Evolutionary conservation across 2,329 filamentous ascomycete species (phyloP).

Genomic region (Ceratocystis destructans): DNA sequence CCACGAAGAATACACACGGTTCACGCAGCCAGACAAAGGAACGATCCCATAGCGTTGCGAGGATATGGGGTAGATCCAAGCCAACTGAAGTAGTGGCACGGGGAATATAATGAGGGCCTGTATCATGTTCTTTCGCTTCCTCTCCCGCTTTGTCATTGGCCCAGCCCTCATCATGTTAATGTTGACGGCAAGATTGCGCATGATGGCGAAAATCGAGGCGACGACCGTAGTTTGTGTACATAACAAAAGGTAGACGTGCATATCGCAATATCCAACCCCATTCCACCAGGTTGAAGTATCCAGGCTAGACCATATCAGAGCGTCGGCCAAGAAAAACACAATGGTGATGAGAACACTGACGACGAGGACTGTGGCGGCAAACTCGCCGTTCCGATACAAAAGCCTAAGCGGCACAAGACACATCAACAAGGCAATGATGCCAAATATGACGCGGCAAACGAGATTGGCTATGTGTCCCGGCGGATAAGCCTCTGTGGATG

Average conservation of each 20-base stretch:
- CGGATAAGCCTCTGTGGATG: slow-evolving; percentile 23
- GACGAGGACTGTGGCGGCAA: slow-evolving; percentile 39
- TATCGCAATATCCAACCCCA: slow-evolving; percentile 41
- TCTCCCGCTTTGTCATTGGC: slow-evolving; percentile 31
- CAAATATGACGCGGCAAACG: slow-evolving; percentile 35
- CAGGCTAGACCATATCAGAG: slow-evolving; percentile 41
- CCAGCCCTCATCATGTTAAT: slow-evolving; percentile 33
- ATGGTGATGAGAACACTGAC: slow-evolving; percentile 34
- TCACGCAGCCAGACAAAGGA: slow-evolving; percentile 38
- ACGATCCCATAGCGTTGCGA: slow-evolving; percentile 37
- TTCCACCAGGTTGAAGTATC: slow-evolving; percentile 38
- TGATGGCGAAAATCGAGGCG: slow-evolving; percentile 40
- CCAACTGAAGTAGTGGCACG: slow-evolving; percentile 36
- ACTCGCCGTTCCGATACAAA: slow-evolving; percentile 39
- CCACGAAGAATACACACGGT: slow-evolving; percentile 33
- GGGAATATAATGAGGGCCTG: slow-evolving; percentile 44
- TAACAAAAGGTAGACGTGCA: slow-evolving; percentile 34
- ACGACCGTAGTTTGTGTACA: slow-evolving; percentile 36
- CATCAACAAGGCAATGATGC: slow-evolving; percentile 32
- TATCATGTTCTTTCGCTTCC: slow-evolving; percentile 29
- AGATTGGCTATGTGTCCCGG: slow-evolving; percentile 30
- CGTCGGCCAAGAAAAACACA: slow-evolving; percentile 36
- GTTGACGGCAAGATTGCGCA: slow-evolving; percentile 39
- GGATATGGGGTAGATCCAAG: slow-evolving; percentile 35
- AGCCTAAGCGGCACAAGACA: slow-evolving; percentile 40